Base-by-base conservation (phyloP, 2,329 filamentous ascomycete genomes). In the Penicillium verrucosum region DNA sequence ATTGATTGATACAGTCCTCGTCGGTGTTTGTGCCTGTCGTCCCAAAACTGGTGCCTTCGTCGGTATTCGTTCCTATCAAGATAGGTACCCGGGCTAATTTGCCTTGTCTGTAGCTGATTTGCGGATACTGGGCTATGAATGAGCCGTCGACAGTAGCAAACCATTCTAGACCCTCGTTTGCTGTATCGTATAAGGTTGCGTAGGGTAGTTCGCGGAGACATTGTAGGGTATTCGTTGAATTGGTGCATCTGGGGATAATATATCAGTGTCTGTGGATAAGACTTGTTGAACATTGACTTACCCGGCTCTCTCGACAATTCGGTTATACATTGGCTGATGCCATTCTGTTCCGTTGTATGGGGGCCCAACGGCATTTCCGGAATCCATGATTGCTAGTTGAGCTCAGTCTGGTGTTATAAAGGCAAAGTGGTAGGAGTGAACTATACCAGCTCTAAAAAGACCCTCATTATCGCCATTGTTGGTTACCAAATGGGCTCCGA, bases 1-100 rank as follows among this genome's bases (percentile, higher is more conserved):
- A 58, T 43, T 70, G 71, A 25, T 68, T 66, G 34, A 75, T 65
- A 60, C 86, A 82, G 34, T 85, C 78, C 11, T 73, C 78, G 25
- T 78, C 80, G 1, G 79, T 83, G 67, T 85, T 79, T 55, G 86
- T 65, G 14, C 79, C 80, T 9, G 65, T 69, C 4, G 78, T 77
- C 2, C 78, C 80, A 62, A 86, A 87, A 4, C 77, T 76, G 1
- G 80, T 81, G 2, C 85, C 87, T 68, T 90, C 87, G 62, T 89
- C 87, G 1, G 81, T 82, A 68, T 88, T 89, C 32, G 81, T 81
- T 6, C 87, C 87, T 41, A 81, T 74, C 5, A 89, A 77, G 38
- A 88, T 79, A 1, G 86, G 84, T 0, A 89, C 83, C 36, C 82
- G 78, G 45, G 86, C 81, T 56, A 89, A 85, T 21, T 80, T 80